A percentile compares a stretch with the other conserved stretches of the same genome.
These are phyloP conservation scores for Aspergillus fumigatus DNA, from an alignment of 2,329 filamentous ascomycete genomes.

Conservation along the genomic window DNA sequence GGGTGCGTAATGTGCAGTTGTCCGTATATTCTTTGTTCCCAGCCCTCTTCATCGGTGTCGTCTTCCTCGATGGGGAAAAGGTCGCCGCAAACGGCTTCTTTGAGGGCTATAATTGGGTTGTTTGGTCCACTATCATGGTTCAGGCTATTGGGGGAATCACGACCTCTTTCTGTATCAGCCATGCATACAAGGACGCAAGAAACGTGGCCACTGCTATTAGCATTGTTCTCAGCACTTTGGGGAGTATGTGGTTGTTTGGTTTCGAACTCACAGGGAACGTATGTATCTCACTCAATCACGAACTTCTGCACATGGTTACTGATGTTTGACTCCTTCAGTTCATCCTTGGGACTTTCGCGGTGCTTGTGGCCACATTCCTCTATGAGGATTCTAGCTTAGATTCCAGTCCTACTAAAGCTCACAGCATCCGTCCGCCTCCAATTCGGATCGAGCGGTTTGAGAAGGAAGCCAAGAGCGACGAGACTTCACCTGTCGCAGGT, in stretches of 20 bases:
- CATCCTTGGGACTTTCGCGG: slow-evolving; percentile 70
- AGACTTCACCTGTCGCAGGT: slow-evolving; percentile 17
- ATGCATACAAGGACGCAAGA: slow-evolving; percentile 85
- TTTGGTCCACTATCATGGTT: slow-evolving; percentile 78
- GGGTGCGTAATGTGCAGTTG: slow-evolving; percentile 92
- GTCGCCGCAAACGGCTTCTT: slow-evolving; percentile 88
- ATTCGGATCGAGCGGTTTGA: slow-evolving; percentile 68
- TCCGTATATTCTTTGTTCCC: slow-evolving; percentile 93
- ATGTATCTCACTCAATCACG: slow-evolving; percentile 38
- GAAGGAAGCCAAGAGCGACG: slow-evolving; percentile 60
- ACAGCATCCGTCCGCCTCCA: slow-evolving; percentile 44
- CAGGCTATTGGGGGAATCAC: slow-evolving; percentile 82
- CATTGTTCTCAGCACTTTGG: slow-evolving; percentile 79
- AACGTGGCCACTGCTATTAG: slow-evolving; percentile 92
- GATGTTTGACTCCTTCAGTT: slow-evolving; percentile 54
- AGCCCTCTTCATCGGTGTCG: slow-evolving; percentile 76
- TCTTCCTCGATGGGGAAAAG: slow-evolving; percentile 79
- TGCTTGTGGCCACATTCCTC: slow-evolving; percentile 77
- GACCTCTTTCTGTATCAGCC: slow-evolving; percentile 75
- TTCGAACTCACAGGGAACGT: slow-evolving; percentile 69
- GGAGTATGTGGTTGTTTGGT: slow-evolving; percentile 80
- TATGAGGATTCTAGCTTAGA: slow-evolving; percentile 59
- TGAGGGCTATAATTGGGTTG: slow-evolving; percentile 85
- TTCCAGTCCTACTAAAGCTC: slow-evolving; percentile 37
- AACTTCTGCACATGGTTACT: slow-evolving; percentile 6